Conservation (phyloP, 768 basidiomycete species). For the Russula foetens region DNA sequence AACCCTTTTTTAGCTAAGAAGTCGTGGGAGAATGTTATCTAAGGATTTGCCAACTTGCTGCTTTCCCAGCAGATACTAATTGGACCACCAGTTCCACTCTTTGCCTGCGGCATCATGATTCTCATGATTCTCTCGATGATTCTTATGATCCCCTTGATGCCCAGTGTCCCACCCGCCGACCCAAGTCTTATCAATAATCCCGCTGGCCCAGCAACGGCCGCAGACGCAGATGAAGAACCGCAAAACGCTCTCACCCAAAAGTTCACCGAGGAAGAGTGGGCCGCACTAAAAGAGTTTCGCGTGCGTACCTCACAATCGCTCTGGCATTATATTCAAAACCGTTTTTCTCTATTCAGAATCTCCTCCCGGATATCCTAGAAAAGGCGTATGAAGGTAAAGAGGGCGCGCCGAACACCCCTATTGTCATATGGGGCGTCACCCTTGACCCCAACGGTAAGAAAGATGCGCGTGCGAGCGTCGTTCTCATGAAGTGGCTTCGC, state of each 20-base stretch:
- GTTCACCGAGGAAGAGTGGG: constrained; percentile 70
- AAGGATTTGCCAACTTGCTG: too few relatives aligned
- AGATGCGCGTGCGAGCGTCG: constrained; percentile 62
- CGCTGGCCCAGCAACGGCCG: constrained; percentile 15
- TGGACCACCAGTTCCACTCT: too few relatives aligned
- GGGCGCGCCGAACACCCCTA: constrained; percentile 41
- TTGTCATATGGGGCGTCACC: constrained; percentile 62
- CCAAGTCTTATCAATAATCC: too few relatives aligned
- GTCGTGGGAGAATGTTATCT: too few relatives aligned
- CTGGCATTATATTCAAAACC: too few relatives aligned
- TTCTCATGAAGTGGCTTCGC: constrained; percentile 76
- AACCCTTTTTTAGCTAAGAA: too few relatives aligned
- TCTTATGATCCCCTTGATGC: too few relatives aligned
- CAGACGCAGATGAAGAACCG: constrained; percentile 35
- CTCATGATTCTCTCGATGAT: too few relatives aligned
- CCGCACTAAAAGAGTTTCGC: constrained; percentile 56
- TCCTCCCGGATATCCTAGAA: constrained; percentile 45
- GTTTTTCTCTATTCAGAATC: constrained; percentile 20
- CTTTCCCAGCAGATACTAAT: too few relatives aligned
- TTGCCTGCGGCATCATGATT: too few relatives aligned
- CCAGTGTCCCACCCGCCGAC: too few relatives aligned
- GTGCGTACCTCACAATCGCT: constrained; percentile 33
- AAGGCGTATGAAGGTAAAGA: constrained; percentile 54
- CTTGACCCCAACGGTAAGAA: constrained; percentile 50
- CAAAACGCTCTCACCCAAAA: constrained; percentile 61